phyloP scores from a whole-genome alignment of 129 eudicot genomes.

The Tanacetum coccineum region DNA sequence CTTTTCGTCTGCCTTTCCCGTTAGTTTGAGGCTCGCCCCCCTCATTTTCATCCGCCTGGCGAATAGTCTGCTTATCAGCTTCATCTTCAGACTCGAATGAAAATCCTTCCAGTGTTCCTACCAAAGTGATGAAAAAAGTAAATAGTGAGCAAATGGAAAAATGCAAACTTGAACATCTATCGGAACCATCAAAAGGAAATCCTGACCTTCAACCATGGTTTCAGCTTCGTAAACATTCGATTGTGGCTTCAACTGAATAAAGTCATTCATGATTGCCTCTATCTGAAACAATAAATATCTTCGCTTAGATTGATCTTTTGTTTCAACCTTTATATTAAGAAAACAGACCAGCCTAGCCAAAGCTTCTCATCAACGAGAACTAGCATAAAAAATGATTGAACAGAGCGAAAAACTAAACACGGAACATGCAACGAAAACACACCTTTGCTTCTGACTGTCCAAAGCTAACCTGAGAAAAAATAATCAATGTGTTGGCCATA shows the following conservation, averaged over 20 bases:
- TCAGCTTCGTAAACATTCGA: conserved; percentile 93
- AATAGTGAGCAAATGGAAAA: conserved; percentile 5
- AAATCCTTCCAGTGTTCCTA: conserved; percentile 88
- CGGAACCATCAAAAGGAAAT: conserved; percentile 11
- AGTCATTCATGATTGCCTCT: conserved; percentile 96
- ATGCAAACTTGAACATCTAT: not conserved
- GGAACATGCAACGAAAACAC: conserved; percentile 21
- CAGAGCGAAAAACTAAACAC: not conserved
- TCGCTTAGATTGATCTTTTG: conserved; percentile 1
- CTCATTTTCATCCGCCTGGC: conserved; percentile 51
- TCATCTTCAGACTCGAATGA: conserved; percentile 92
- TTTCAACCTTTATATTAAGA: not conserved
- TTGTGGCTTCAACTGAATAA: conserved; percentile 83
- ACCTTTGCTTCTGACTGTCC: conserved; percentile 99
- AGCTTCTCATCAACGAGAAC: not conserved
- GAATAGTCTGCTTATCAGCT: conserved; percentile 51
- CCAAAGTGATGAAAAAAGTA: not conserved
- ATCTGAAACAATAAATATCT: conserved; percentile 36
- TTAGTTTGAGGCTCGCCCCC: conserved; percentile 52
- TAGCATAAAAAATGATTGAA: not conserved
- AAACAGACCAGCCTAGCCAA: not conserved
- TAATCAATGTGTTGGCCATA: conserved; percentile 17
- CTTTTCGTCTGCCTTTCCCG: conserved; percentile 52
- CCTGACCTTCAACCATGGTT: conserved; percentile 96
- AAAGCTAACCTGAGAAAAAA: conserved; percentile 76